Evolutionary conservation across 805 yeast species (phyloP), one percentile per base, ranked within the genome.

Genomic region (Candida piceae): DNA sequence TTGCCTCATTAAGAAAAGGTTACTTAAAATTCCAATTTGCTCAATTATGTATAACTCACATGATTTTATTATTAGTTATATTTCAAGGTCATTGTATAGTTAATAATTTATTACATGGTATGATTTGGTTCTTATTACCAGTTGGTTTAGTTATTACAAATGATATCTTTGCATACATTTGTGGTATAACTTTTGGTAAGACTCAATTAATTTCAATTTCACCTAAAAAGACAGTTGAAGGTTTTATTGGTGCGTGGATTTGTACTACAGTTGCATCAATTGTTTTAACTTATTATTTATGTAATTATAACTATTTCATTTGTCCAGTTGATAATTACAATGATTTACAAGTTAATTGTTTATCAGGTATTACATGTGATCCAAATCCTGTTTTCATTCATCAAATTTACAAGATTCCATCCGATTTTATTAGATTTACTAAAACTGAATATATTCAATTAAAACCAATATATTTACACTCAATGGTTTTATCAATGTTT

Each of bases 181-280:
- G 97, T 65, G 98, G 98, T 31, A 93, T 93, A 48, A 85, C 97
- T 2, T 87, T 93, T 64, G 98, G 98, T 38, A 77, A 72, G 45
- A 90, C 97, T 26, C 96, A 86, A 55, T 75, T 93, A 53, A 86
- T 93, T 50, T 87, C 84, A 35, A 87, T 93, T 45, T 86, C 96
- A 10, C 98, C 98, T 39, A 93, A 93, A 63, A 93, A 93, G 65
- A 93, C 98, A 3, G 88, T 90, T 25, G 98, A 93, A 66, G 98
- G 98, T 3, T 93, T 93, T 54, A 65, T 90, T 34, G 98, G 98
- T 35, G 98, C 97, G 13, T 93, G 98, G 98, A 62, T 87, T 32
- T 90, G 93, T 56, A 93, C 98, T 8, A 80, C 85, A 6, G 44
- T 84, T 24, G 78, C 84, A 44, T 86, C 90, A 1, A 62, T 86